Evolutionary conservation across 257 asterid species (phyloP), one percentile per base, ranked within the genome.

Genomic region (Solanum corneliomulleri): DNA sequence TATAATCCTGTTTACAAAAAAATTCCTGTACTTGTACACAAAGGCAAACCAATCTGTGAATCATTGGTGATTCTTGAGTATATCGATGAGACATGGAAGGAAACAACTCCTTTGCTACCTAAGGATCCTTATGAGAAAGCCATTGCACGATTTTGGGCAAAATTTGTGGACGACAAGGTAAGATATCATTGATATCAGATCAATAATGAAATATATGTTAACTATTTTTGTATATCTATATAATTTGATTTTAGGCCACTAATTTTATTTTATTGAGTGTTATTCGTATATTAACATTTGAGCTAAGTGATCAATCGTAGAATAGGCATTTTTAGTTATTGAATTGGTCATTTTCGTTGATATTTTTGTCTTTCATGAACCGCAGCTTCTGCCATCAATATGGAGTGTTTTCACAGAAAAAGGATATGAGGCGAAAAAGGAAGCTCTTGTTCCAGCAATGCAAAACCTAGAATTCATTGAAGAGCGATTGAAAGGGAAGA

Each of bases 31-130:
- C 93, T 95, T 49, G 90, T 95, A 74, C 98, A 95, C 93, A 92
- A 95, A 18, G 95, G 94, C 15, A 92, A 89, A 6, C 92, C 97
- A 37, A 83, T 95, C 33, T 93, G 92, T 66, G 98, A 95, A 88
- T 95, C 98, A 16, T 94, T 94, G 3, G 90, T 93, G 75, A 93
- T 95, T 88, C 98, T 94, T 15, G 98, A 95, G 80, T 94, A 93
- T 81, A 90, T 94, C 1, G 98, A 95, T 6, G 95, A 93, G 84
- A 93, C 94, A 12, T 94, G 97, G 98, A 90, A 90, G 87, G 93
- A 92, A 49, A 21, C 64, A 49, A 18, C 39, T 56, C 96, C 97
- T 41, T 90, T 93, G 58, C 84, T 94, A n/a, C 98, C 98, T 11
- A 91, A 86, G 78, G 93, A 94, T 90, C 96, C 98, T 83, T 89